These are phyloP conservation scores for Mucor lusitanicus DNA, from an alignment of 371 early-diverging fungal species.

Conservation along the genomic window DNA sequence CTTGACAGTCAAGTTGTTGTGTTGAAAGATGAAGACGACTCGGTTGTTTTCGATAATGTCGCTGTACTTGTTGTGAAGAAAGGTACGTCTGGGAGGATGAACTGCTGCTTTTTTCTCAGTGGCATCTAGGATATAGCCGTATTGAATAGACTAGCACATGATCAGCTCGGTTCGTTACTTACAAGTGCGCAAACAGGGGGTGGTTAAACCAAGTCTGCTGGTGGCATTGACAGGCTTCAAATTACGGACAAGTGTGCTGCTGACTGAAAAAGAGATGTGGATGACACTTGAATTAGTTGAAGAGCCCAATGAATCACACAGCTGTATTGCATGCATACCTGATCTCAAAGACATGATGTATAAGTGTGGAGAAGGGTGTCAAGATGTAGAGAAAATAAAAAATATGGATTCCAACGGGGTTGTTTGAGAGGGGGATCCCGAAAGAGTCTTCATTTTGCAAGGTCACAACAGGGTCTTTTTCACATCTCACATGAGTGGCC, in stretches of 20 bases:
- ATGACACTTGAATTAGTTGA: too few species aligned
- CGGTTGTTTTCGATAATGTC: constrained; percentile 54
- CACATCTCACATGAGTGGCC: not conserved
- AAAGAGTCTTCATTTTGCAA: not conserved
- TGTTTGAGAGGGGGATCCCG: constrained; percentile 1
- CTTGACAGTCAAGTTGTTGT: constrained; percentile 68
- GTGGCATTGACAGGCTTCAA: constrained; percentile 26
- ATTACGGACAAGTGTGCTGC: constrained; percentile 24
- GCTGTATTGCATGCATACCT: constrained; percentile 9
- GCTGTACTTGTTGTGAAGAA: constrained; percentile 55
- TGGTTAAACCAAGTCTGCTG: constrained; percentile 10
- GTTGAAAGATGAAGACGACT: constrained; percentile 64
- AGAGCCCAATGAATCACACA: too few species aligned
- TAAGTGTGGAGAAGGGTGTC: not conserved
- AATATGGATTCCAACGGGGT: not conserved
- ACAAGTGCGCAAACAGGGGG: constrained; percentile 26
- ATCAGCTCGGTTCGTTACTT: not conserved
- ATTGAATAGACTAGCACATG: not conserved
- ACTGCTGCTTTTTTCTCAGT: constrained; percentile 27
- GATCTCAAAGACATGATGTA: constrained; percentile 31
- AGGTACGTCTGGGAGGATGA: constrained; percentile 53
- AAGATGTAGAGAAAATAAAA: not conserved
- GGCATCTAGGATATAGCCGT: constrained; percentile 25
- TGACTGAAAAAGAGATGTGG: constrained; percentile 12
- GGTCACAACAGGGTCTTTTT: not conserved